phyloP scores from a whole-genome alignment of 192 early-diverging fungal species.

The Kappamyces sp. region DNA sequence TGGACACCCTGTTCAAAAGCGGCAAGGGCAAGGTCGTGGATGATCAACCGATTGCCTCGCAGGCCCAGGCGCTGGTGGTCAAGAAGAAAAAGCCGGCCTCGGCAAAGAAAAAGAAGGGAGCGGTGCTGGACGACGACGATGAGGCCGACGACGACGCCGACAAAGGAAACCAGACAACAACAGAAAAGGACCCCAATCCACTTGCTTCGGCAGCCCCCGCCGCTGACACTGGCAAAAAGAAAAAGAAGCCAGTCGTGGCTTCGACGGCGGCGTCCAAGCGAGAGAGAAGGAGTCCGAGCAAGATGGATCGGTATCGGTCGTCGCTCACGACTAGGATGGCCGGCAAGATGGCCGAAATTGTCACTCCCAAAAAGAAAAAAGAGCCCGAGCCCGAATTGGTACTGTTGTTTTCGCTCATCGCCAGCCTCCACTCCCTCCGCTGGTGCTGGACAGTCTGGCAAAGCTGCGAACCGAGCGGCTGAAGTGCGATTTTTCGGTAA shows the following conservation, averaged over 20 bases:
- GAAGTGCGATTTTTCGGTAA: background rate
- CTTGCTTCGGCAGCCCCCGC: background rate
- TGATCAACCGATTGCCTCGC: too few relatives aligned
- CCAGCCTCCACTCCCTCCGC: background rate
- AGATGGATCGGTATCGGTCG: too few relatives aligned
- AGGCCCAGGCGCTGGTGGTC: background rate
- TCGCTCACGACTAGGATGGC: too few relatives aligned
- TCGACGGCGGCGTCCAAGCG: too few relatives aligned
- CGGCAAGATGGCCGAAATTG: too few relatives aligned
- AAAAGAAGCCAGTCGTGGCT: too few relatives aligned
- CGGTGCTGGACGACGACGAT: too few relatives aligned
- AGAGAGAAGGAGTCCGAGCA: too few relatives aligned
- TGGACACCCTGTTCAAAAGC: conserved; percentile 37
- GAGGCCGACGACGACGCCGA: background rate
- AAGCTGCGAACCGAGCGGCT: background rate
- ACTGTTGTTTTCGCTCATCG: background rate
- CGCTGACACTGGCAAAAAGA: background rate
- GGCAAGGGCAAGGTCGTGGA: too few relatives aligned
- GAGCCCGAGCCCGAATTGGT: too few relatives aligned
- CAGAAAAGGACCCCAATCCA: background rate
- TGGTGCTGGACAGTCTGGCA: background rate
- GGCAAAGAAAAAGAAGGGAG: too few relatives aligned
- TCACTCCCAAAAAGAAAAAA: too few relatives aligned
- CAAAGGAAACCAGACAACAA: background rate
- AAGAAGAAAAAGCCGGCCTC: background rate